Evolutionary conservation across 352 stramenopile genomes (phyloP), one percentile per base, ranked within the genome.

Genomic region (Globisporangium camurandrum): DNA sequence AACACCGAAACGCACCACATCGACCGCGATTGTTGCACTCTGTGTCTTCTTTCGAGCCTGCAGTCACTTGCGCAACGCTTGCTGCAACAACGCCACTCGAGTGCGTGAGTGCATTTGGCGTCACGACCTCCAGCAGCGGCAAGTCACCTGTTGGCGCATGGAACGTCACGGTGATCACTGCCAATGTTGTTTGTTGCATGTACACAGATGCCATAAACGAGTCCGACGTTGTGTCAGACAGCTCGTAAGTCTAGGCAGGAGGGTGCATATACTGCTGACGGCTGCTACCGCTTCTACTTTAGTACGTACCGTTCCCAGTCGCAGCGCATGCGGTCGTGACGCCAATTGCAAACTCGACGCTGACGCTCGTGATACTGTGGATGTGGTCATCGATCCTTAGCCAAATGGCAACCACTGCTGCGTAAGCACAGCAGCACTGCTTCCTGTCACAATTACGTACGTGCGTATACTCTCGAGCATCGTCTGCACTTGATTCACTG

Each of bases 11-110:
- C 69, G 10, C 51, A 89, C 77, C 70, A 22, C 78, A 90, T 42
- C 72, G 69, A 0, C 78, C 78, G n/a, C 75, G 75, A 36, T 84
- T 86, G 52, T 88, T 84, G 71, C 84, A 95, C 36, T 86, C 62
- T 11, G 38, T 57, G 45, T 89, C 69, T 47, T 88, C 84, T 49
- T 76, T 91, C 4, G 71, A 90, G 9, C 71, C 77, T 24, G 52
- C 46, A 0, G 46, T 65, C 7, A 50, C 60, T 23, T 75, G 45
- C 28, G 44, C 31, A n/a, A 75, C 55, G 16, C 49, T 56, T 0
- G 67, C 61, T 4, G 39, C 19, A 2, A 87, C 75, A 17, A 55
- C 46, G 2, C 60, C 54, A 11, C 52, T 60, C 1, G 60, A 70
- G 14, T 69, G 59, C 1, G 71, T 81, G 38, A 92, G 63, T 19